These are phyloP conservation scores for Ganoderma sp. DNA, from an alignment of 1,284 basidiomycete genomes.

Conservation along the genomic window DNA sequence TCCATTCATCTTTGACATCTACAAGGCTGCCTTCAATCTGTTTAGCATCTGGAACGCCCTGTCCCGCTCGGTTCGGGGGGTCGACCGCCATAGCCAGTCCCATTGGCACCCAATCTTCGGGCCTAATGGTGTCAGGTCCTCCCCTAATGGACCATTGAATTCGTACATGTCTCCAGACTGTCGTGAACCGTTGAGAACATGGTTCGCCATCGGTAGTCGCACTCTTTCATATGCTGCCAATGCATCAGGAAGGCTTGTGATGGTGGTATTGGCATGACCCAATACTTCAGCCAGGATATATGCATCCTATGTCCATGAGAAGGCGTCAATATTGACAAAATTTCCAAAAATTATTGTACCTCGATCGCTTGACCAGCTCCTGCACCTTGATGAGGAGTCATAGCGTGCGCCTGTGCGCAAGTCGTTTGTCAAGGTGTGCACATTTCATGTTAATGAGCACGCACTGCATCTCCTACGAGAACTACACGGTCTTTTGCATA, in stretches of 20 bases:
- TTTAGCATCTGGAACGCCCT: slow-evolving; percentile 24
- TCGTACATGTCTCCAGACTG: slow-evolving; percentile 49
- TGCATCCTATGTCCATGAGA: slow-evolving; percentile 50
- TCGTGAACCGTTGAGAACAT: slow-evolving; percentile 50
- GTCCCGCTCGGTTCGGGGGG: slow-evolving; percentile 33
- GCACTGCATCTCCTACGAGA: slow-evolving; percentile 32
- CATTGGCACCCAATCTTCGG: slow-evolving; percentile 36
- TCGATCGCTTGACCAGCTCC: slow-evolving; percentile 46
- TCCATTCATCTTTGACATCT: background rate
- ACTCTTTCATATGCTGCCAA: slow-evolving; percentile 53
- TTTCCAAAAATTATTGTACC: slow-evolving; percentile 22
- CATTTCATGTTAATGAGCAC: background rate
- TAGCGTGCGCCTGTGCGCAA: slow-evolving; percentile 41
- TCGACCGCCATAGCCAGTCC: slow-evolving; percentile 37
- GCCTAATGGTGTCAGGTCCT: slow-evolving; percentile 31
- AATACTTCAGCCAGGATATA: slow-evolving; percentile 56
- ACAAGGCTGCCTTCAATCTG: slow-evolving; percentile 7
- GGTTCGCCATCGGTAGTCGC: slow-evolving; percentile 51
- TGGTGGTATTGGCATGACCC: slow-evolving; percentile 49
- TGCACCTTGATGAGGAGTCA: slow-evolving; percentile 44
- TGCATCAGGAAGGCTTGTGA: slow-evolving; percentile 45
- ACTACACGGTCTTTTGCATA: slow-evolving; percentile 21
- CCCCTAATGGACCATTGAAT: slow-evolving; percentile 32
- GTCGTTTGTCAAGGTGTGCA: too few relatives aligned
- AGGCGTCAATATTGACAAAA: background rate